Evolutionary conservation across 164 flowering plant species (phyloP).

Genomic region (Magnolia sinica): DNA sequence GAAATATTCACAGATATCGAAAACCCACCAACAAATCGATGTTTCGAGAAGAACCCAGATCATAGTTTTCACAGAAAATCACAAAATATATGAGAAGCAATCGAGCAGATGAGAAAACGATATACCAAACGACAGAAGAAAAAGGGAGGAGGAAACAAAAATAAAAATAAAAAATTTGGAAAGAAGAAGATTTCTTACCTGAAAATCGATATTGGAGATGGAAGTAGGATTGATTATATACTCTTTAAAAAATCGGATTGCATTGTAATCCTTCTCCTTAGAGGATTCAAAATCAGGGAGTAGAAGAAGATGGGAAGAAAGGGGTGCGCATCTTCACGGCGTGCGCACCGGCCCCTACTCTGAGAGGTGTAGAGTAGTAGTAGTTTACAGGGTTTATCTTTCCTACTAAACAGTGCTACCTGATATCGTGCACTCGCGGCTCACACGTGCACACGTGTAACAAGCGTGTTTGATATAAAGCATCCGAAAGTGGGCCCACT

Average conservation of each 20-base stretch:
- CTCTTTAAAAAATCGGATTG: background rate
- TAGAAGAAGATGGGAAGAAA: background rate
- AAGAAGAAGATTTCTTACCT: background rate
- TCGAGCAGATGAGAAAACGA: background rate
- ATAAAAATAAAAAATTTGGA: background rate
- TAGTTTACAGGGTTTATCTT: background rate
- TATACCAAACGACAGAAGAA: background rate
- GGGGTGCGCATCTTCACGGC: slow-evolving; percentile 1
- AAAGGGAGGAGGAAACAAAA: background rate
- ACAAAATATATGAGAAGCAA: slow-evolving; percentile 1
- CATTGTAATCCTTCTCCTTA: background rate
- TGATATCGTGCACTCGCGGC: too few relatives aligned
- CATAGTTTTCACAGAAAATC: background rate
- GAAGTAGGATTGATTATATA: background rate
- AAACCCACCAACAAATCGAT: slow-evolving; percentile 9
- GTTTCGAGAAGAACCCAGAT: slow-evolving; percentile 8
- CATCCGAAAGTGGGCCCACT: too few relatives aligned
- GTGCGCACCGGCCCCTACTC: slow-evolving; percentile 4
- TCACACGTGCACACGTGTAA: too few relatives aligned
- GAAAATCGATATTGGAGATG: background rate
- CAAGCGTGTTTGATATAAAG: too few relatives aligned
- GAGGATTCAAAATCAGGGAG: background rate
- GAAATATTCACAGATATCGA: background rate
- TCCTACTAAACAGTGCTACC: background rate
- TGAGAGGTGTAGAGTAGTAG: background rate